phyloP scores from a whole-genome alignment of 208 protist genomes.

The Acanthamoeba castellanii region DNA sequence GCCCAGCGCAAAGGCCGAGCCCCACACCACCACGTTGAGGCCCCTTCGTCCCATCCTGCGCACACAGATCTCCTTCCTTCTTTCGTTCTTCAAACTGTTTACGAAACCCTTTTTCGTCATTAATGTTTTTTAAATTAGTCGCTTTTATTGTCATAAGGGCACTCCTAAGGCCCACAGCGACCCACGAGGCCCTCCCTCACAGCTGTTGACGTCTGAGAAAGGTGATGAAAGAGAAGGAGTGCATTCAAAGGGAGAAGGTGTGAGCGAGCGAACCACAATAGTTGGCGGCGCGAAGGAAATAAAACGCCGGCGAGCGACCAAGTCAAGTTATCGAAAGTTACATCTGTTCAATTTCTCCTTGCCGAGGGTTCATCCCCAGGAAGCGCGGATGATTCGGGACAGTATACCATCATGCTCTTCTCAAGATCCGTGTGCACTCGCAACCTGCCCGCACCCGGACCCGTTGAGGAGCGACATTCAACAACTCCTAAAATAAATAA shows the following conservation, averaged over 20 bases:
- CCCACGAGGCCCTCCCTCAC: too few relatives aligned
- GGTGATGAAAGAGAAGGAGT: too few relatives aligned
- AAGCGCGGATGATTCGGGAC: conserved; percentile 64
- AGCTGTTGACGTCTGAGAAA: too few relatives aligned
- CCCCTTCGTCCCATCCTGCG: neutral
- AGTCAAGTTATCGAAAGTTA: neutral
- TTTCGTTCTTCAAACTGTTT: neutral
- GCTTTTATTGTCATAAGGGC: too few relatives aligned
- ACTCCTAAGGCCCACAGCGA: too few relatives aligned
- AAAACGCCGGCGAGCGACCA: neutral
- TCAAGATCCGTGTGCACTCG: conserved; percentile 8
- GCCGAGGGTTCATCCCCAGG: neutral
- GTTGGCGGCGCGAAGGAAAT: neutral
- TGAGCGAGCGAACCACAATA: neutral
- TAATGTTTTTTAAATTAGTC: too few relatives aligned
- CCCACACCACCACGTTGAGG: conserved; percentile 36
- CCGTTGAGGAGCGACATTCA: conserved; percentile 37
- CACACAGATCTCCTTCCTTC: neutral
- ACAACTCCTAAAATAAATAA: neutral
- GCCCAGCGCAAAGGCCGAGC: conserved; percentile 46
- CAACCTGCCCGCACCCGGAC: neutral
- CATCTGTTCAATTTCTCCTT: conserved; percentile 37
- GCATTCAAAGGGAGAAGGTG: too few relatives aligned
- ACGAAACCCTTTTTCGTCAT: neutral
- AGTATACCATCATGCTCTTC: neutral